A percentile compares a stretch with the other conserved stretches of the same genome.
These are phyloP conservation scores for Penicillium janthinellum DNA, from an alignment of 2,329 filamentous ascomycete species.

Conservation along the genomic window DNA sequence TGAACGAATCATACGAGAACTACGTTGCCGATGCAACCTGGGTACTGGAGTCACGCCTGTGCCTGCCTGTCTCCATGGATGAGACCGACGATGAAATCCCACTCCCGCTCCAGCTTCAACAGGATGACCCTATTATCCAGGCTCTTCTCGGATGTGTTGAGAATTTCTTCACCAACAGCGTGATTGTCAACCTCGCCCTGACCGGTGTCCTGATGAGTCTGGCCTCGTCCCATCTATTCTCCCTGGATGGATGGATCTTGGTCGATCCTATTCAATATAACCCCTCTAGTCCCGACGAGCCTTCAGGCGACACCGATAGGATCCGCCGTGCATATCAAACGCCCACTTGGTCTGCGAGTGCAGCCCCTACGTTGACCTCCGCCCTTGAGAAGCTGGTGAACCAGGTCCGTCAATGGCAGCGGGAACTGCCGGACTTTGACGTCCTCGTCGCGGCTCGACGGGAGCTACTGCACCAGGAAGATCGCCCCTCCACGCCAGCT, in stretches of 20 bases:
- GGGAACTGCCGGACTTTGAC: conserved; percentile 70
- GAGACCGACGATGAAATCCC: conserved; percentile 55
- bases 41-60: conserved; percentile 45
- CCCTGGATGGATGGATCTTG: conserved; percentile 86
- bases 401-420: conserved; percentile 64
- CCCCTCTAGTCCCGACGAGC: conserved; percentile 6
- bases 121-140: conserved; percentile 61
- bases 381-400: conserved; percentile 63
- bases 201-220: conserved; percentile 83
- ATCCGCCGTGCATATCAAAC: conserved; percentile 44
- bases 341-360: conserved; percentile 52
- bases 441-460: conserved; percentile 66
- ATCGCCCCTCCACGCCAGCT: conserved; percentile 24
- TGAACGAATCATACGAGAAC: conserved; percentile 47
- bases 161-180: conserved; percentile 83
- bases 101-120: conserved; percentile 64
- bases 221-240: conserved; percentile 80
- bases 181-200: conserved; percentile 86
- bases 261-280: conserved; percentile 68
- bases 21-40: conserved; percentile 56
- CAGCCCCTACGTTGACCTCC: conserved; percentile 51
- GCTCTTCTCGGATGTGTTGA: conserved; percentile 63
- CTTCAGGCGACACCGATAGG: conserved; percentile 36
- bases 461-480: conserved; percentile 40
- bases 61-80: conserved; percentile 35